These are phyloP conservation scores for Biancaea sappan DNA, from an alignment of 306 rosid genomes.

Conservation along the genomic window DNA sequence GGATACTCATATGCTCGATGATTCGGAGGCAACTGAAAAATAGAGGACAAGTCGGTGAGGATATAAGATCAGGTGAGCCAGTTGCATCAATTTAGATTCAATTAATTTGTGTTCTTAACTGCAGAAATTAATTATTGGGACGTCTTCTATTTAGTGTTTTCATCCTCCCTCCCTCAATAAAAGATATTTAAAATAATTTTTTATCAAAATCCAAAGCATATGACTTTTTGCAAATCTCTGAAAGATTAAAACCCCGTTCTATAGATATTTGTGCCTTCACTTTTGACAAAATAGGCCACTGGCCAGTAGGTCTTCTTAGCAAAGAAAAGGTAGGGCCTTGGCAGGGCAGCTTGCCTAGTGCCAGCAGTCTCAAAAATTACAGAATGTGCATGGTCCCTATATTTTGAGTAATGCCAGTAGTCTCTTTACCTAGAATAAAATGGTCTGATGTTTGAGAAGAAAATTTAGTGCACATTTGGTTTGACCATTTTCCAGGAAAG, in stretches of 20 bases:
- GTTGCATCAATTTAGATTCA: constrained; percentile 16
- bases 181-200: not conserved
- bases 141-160: not conserved
- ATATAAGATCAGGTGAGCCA: constrained; percentile 91
- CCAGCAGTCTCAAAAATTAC: not conserved
- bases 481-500: too few relatives aligned
- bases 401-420: constrained; percentile 4
- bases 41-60: constrained; percentile 95
- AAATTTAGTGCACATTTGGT: too few relatives aligned
- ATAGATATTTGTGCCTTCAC: not conserved
- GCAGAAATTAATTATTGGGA: constrained; percentile 26
- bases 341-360: not conserved
- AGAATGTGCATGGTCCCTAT: not conserved
- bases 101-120: constrained; percentile 14
- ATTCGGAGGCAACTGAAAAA: constrained; percentile 78
- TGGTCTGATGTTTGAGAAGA: not conserved
- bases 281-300: not conserved
- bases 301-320: not conserved
- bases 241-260: not conserved
- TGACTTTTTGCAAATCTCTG: not conserved
- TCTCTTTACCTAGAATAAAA: not conserved
- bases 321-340: not conserved
- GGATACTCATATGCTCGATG: constrained; percentile 92
- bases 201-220: constrained; percentile 1
- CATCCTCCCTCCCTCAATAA: not conserved